These are phyloP conservation scores for Tetrapyrgos nigripes DNA, from an alignment of 1,284 basidiomycete species.

Conservation along the genomic window DNA sequence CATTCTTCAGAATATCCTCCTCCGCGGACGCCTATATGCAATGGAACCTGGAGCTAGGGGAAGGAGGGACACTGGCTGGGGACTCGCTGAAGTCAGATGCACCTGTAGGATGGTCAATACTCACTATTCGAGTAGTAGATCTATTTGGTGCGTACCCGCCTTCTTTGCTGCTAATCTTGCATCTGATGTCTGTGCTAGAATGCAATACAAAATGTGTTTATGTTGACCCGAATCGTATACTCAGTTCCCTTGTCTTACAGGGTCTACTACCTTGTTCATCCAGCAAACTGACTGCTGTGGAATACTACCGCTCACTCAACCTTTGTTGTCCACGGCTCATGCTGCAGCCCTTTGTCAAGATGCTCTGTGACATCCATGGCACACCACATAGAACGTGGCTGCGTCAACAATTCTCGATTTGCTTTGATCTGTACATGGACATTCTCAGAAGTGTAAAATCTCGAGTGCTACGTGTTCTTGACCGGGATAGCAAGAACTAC, in stretches of 20 bases:
- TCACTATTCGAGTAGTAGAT: not conserved
- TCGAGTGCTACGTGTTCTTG: constrained; percentile 23
- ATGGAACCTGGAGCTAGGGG: not conserved
- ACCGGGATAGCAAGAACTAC: constrained; percentile 29
- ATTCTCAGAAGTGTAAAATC: not conserved
- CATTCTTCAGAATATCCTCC: not conserved
- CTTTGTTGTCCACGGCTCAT: constrained; percentile 14
- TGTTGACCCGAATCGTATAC: not conserved
- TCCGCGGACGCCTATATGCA: constrained; percentile 8
- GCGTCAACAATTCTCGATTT: constrained; percentile 17
- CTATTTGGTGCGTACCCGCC: not conserved
- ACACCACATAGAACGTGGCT: constrained; percentile 1
- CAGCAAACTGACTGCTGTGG: constrained; percentile 11
- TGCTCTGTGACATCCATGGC: constrained; percentile 19
- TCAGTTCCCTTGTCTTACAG: constrained; percentile 3
- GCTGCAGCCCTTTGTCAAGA: constrained; percentile 20
- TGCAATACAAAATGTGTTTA: not conserved
- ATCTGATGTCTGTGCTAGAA: not conserved
- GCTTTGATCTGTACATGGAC: constrained; percentile 20
- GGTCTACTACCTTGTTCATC: constrained; percentile 20
- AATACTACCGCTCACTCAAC: constrained; percentile 16
- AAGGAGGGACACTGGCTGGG: not conserved
- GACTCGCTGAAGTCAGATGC: not conserved
- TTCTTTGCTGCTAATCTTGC: not conserved
- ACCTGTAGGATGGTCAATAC: not conserved